Evolutionary conservation across 768 basidiomycete genomes (phyloP), one percentile per base, ranked within the genome.

Genomic region (Steccherinum ochraceum): DNA sequence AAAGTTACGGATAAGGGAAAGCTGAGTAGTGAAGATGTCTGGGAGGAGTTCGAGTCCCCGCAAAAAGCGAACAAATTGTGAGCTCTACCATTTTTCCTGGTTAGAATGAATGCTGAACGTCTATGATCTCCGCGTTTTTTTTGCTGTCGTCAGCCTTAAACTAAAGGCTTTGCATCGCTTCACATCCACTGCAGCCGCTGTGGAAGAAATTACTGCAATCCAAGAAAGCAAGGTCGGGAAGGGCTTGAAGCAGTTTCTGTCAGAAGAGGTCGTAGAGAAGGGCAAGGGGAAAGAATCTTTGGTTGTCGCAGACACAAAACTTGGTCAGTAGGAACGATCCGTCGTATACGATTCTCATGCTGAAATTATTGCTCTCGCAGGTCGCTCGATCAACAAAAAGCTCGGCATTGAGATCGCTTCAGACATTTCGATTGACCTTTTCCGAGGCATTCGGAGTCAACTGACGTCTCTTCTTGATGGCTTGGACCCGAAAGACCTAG

Each of bases 151-250:
- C 58, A 97, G 95, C 50, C 74, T 99, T 53, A 96, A 95, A 69
- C 74, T 99, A 51, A 93, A 94, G 68, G 92, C 93, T 27, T 73
- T 98, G 46, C 96, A 99, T 72, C 89, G 93, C 47, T 99, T 99
- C 70, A 88, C 87, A 19, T 95, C 94, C 26, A 99, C 96, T 13
- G 96, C 93, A 21, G 84, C 84, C 12, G 96, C 96, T 19, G 95
- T 99, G 11, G 96, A 98, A 71, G 96, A 99, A 66, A 83, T 98
- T 58, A 90, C 91, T 23, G 84, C 94, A 5, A 72, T 98, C 24
- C 91, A 95, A 67, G 85, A 84, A 43, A 93, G 95, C 57, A 94
- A 97, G 72, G 64, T 98, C 21, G 91, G 90, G 40, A 95, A 95
- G 67, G 85, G 86, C 5, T 72, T 98, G 58, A 94, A 93, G 71